These are phyloP conservation scores for Clavispora carvajalis DNA, from an alignment of 805 yeast species.

Conservation along the genomic window DNA sequence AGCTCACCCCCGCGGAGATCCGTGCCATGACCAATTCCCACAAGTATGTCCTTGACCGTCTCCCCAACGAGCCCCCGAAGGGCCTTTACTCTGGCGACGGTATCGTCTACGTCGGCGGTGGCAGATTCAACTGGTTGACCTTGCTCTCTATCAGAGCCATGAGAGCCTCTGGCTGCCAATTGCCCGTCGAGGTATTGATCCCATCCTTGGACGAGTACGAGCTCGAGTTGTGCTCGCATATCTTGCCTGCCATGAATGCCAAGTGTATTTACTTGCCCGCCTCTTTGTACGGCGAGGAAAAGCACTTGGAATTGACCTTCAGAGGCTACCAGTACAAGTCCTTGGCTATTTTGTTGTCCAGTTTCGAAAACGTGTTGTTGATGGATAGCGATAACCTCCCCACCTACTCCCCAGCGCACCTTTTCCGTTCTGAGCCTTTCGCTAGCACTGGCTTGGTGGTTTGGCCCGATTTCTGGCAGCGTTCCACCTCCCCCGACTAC, in stretches of 20 bases:
- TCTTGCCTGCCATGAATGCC: constrained; percentile 36
- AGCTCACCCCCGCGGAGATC: constrained; percentile 40
- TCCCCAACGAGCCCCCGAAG: constrained; percentile 39
- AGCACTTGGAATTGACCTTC: constrained; percentile 25
- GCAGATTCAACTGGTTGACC: constrained; percentile 68
- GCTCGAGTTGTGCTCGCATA: constrained; percentile 45
- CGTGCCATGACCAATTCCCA: constrained; percentile 45
- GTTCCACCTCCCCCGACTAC: constrained; percentile 71
- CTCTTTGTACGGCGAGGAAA: constrained; percentile 18
- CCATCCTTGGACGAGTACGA: constrained; percentile 70
- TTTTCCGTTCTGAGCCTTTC: constrained; percentile 57
- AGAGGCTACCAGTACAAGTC: constrained; percentile 41
- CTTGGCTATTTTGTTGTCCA: constrained; percentile 35
- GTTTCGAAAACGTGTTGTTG: constrained; percentile 65
- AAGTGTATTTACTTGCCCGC: constrained; percentile 34
- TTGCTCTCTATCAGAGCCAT: constrained; percentile 59
- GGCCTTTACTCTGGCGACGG: constrained; percentile 44
- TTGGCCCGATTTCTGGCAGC: constrained; percentile 90
- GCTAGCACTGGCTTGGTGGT: constrained; percentile 48
- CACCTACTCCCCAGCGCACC: constrained; percentile 53
- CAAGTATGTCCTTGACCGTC: constrained; percentile 33
- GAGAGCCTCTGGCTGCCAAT: constrained; percentile 57
- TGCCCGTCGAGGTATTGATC: constrained; percentile 80
- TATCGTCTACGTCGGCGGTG: constrained; percentile 75
- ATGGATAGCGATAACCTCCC: constrained; percentile 78